phyloP scores from a whole-genome alignment of 176 grass and related monocot genomes.

The Aegilops sharonensis region DNA sequence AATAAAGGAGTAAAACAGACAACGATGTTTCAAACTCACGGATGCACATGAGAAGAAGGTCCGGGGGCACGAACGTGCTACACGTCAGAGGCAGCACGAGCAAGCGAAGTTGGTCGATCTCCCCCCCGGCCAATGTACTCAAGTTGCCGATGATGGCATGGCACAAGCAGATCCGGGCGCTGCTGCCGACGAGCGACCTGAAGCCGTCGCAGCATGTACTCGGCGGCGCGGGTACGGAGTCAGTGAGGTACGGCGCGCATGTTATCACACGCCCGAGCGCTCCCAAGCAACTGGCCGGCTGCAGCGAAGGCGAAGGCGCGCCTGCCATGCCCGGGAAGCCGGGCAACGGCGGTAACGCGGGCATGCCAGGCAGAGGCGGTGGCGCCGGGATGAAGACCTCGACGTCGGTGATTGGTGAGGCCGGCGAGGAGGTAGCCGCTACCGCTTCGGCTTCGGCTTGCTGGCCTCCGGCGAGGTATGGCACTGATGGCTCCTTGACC shows the following conservation, averaged over 20 bases:
- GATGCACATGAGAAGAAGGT: neutral
- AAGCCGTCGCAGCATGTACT: slow-evolving; percentile 20
- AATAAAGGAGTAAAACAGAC: no score
- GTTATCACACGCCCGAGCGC: neutral
- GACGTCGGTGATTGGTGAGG: no score
- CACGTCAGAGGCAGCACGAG: neutral
- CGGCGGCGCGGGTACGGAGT: neutral
- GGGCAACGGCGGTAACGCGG: no score
- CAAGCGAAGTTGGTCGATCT: slow-evolving; percentile 9
- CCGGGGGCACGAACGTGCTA: neutral
- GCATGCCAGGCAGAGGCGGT: no score
- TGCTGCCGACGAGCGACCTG: slow-evolving; percentile 4
- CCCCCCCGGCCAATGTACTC: neutral
- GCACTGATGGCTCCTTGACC: neutral
- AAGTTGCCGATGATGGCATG: slow-evolving; percentile 36
- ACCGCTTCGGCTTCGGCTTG: no score
- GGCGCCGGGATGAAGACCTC: no score
- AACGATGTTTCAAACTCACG: neutral
- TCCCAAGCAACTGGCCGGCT: neutral
- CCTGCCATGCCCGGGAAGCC: no score
- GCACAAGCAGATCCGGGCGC: slow-evolving; percentile 36
- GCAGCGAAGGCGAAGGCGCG: neutral
- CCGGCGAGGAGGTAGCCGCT: no score
- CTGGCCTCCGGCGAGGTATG: no score
- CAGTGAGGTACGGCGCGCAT: slow-evolving; percentile 34